Conservation (phyloP, 2,329 filamentous ascomycete species). For the Calonectria montana region DNA sequence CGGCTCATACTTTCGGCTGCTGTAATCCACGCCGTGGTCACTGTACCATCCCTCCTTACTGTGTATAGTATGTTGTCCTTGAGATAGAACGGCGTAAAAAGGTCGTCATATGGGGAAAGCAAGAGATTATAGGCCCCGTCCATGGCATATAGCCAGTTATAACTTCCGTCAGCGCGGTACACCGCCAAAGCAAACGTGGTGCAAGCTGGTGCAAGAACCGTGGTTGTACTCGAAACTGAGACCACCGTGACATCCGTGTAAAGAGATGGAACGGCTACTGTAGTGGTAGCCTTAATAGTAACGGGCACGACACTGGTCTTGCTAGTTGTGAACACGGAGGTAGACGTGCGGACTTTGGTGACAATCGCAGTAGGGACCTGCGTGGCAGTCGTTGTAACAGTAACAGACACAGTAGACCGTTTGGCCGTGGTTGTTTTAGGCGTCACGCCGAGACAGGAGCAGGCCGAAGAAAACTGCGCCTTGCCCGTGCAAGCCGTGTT, state of each 20-base stretch:
- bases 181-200: neutral
- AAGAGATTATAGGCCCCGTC: too few species aligned
- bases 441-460: slow-evolving; percentile 4
- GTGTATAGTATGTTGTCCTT: too few species aligned
- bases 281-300: neutral
- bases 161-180: too few species aligned
- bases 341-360: neutral
- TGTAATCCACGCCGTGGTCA: too few species aligned
- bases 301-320: neutral
- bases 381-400: neutral
- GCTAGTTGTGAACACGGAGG: neutral
- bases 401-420: neutral
- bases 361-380: neutral
- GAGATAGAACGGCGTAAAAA: too few species aligned
- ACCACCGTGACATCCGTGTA: neutral
- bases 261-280: neutral
- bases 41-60: too few species aligned
- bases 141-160: too few species aligned
- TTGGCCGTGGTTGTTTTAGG: neutral
- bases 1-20: too few species aligned
- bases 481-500: too few species aligned
- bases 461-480: too few species aligned
- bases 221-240: neutral
- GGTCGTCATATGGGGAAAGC: too few species aligned
- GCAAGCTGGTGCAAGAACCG: neutral